Conservation (phyloP, 2,329 filamentous ascomycete species). For the Sporothrix inflata region DNA sequence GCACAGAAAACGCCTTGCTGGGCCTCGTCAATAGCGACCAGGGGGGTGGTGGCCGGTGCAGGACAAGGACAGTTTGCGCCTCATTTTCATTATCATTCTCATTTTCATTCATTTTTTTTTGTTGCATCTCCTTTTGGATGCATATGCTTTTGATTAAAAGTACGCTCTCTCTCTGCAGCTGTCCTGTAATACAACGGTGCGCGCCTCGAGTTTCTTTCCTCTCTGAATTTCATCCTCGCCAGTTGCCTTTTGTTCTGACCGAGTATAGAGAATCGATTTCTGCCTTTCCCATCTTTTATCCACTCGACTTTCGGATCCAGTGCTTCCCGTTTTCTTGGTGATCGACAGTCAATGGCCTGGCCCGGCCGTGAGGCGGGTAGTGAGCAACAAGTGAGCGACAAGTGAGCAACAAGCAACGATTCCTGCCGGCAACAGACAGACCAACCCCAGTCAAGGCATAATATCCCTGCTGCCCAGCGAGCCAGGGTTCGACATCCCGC, state of each 20-base stretch:
- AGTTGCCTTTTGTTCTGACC: neutral
- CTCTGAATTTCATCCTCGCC: too few species aligned
- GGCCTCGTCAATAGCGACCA: slow-evolving; percentile 9
- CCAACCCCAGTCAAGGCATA: neutral
- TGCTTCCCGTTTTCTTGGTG: neutral
- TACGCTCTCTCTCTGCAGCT: neutral
- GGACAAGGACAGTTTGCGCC: neutral
- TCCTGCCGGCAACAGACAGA: neutral
- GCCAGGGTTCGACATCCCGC: neutral
- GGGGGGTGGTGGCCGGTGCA: neutral
- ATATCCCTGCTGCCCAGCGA: neutral
- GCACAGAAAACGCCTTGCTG: slow-evolving; percentile 16
- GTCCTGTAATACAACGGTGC: slow-evolving; percentile 5
- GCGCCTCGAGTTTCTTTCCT: neutral
- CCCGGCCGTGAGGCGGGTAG: neutral
- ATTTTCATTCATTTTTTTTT: neutral
- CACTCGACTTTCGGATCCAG: neutral
- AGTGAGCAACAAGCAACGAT: neutral
- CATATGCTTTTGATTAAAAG: slow-evolving; percentile 19
- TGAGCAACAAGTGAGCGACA: neutral
- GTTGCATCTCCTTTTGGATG: slow-evolving; percentile 18
- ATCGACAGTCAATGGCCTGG: slow-evolving; percentile 12
- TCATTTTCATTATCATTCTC: neutral
- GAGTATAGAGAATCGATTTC: neutral
- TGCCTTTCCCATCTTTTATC: neutral